Conservation (phyloP, 2,329 filamentous ascomycete genomes). For the Penicillium occitanis region DNA sequence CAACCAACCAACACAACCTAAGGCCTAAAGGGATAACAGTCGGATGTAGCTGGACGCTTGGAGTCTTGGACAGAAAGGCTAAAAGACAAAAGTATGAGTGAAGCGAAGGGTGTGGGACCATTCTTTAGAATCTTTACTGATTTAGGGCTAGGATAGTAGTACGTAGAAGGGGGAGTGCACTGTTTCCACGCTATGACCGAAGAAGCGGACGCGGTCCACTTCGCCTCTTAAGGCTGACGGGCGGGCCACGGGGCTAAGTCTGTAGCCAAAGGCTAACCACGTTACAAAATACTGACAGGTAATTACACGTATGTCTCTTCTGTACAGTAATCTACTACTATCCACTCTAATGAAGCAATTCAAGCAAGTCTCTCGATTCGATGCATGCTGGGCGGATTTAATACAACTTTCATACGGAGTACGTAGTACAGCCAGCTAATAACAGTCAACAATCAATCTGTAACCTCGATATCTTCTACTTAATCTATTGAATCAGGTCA, state of each 20-base stretch:
- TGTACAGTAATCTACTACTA: not conserved
- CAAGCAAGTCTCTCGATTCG: not conserved
- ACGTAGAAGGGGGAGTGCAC: not conserved
- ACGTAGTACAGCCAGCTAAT: not conserved
- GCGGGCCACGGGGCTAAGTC: constrained; percentile 15
- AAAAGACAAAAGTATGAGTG: not conserved
- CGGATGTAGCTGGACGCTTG: not conserved
- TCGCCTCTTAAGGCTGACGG: constrained; percentile 40
- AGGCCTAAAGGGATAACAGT: not conserved
- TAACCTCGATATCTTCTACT: not conserved
- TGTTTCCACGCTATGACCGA: constrained; percentile 4
- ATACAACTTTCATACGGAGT: not conserved
- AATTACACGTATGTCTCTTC: not conserved
- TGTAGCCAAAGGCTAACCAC: not conserved
- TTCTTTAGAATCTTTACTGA: not conserved
- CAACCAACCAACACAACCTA: not conserved
- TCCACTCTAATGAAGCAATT: not conserved
- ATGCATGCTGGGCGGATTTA: not conserved
- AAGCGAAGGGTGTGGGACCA: not conserved
- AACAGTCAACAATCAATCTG: not conserved
- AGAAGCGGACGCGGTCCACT: constrained; percentile 19
- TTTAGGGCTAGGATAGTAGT: not conserved
- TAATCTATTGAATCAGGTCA: not conserved
- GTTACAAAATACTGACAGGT: not conserved
- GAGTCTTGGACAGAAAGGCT: not conserved